Conservation (phyloP, 768 basidiomycete species). For the Leucogyrophana mollusca region DNA sequence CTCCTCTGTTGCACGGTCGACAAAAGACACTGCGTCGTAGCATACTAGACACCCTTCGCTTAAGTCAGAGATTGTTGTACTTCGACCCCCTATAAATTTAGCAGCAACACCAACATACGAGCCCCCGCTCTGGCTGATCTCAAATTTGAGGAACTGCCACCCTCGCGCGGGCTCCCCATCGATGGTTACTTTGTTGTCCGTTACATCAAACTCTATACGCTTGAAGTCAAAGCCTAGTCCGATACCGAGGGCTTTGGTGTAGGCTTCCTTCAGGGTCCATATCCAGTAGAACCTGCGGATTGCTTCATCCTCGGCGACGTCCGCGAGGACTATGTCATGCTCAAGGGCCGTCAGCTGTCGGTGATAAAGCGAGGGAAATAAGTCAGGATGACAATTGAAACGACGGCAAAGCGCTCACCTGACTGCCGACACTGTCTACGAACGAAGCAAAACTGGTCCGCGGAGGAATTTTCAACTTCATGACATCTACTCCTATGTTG, state of each 20-base stretch:
- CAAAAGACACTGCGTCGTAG: constrained; percentile 48
- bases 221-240: constrained; percentile 83
- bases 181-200: constrained; percentile 49
- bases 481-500: constrained; percentile 74
- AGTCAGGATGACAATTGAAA: constrained; percentile 1
- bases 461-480: constrained; percentile 68
- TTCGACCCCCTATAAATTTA: constrained; percentile 48
- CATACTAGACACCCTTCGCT: constrained; percentile 41
- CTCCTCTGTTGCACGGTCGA: constrained; percentile 44
- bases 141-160: constrained; percentile 71
- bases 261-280: constrained; percentile 92
- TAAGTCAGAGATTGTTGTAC: constrained; percentile 29
- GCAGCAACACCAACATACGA: constrained; percentile 69
- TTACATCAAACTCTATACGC: constrained; percentile 69
- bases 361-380: constrained; percentile 4
- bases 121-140: constrained; percentile 45
- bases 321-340: constrained; percentile 29
- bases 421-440: constrained; percentile 60
- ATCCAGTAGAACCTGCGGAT: constrained; percentile 73
- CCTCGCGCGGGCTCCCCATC: constrained; percentile 56
- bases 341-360: constrained; percentile 42
- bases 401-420: constrained; percentile 39
- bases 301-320: constrained; percentile 46
- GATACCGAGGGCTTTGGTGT: constrained; percentile 83
- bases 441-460: constrained; percentile 59